Base-by-base conservation (phyloP, 768 basidiomycete species). In the Termitomyces sp. region DNA sequence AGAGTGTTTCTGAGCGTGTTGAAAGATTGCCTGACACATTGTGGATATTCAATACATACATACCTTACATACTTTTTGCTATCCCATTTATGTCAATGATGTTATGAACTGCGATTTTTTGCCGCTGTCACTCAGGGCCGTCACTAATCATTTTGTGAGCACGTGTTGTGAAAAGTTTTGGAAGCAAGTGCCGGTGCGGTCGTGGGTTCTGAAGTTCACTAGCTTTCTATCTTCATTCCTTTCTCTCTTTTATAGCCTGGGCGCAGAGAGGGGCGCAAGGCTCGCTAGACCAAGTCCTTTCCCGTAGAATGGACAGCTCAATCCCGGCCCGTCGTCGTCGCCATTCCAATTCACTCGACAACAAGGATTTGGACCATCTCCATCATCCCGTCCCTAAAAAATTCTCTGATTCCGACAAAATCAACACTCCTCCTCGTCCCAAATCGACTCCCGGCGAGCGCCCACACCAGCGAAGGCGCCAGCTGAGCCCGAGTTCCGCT, bases 371-470 rank as follows among this genome's bases (percentile, higher is more conserved):
- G 28, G 65, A 67, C 66, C 47, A 72, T 62, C 57, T 64, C 59
- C 51, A 67, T 57, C 62, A 60, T 60, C 53, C 67, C 52, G 53
- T 58, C 45, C 56, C 68, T 15, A 60, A 62, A 52, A 63, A 59
- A 57, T 53, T 58, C 33, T 60, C 54, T n/a, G 66, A 70, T 23
- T 23, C 60, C 5, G 64, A 70, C 41, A 46, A 54, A 10, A 62
- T 80, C 23, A 64, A 73, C 1, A 81, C 84, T 6, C 84, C 84
- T 7, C 86, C 85, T 3, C 79, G 88, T 19, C 87, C 88, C 19
- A 88, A 90, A 67, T 87, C 86, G 14, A 86, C 88, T 0, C 87
- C 88, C 2, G 77, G 84, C 30, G 85, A 87, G 62, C 78, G 85
- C 3, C 79, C 78, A 1, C 72, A 72, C 5, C 78, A 71, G 49